Evolutionary conservation across 306 rosid genomes (phyloP).

Genomic region (Cicer pinnatifidum): DNA sequence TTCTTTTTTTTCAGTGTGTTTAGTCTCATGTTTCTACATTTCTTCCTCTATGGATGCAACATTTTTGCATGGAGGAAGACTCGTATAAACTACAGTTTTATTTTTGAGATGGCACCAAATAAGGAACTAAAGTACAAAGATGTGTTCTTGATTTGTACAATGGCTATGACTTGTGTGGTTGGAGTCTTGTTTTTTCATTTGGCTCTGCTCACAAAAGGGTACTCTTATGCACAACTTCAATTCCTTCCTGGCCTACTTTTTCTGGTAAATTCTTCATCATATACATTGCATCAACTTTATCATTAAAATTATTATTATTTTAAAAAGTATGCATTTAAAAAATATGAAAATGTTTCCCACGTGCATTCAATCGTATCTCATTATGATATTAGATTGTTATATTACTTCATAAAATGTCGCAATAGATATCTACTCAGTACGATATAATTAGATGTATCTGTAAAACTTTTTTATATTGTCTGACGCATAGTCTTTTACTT

Average conservation of each 20-base stretch:
- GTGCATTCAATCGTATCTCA: neutral
- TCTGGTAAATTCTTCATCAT: conserved; percentile 58
- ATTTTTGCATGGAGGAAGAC: conserved; percentile 85
- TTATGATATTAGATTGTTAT: neutral
- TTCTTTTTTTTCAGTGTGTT: conserved; percentile 75
- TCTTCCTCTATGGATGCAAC: conserved; percentile 95
- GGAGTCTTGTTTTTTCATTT: conserved; percentile 87
- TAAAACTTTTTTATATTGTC: neutral
- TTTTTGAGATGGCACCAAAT: conserved; percentile 74
- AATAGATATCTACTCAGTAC: no score
- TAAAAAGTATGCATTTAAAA: neutral
- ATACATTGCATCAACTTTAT: neutral
- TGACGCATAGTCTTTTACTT: no score
- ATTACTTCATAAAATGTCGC: no score
- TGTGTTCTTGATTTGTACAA: conserved; percentile 78
- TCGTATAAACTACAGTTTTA: conserved; percentile 88
- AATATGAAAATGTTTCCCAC: neutral
- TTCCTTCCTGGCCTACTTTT: conserved; percentile 81
- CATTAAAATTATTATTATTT: no score
- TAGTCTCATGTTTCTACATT: conserved; percentile 92
- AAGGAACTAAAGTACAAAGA: conserved; percentile 90
- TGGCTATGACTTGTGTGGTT: conserved; percentile 74
- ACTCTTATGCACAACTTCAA: conserved; percentile 74
- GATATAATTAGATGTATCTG: neutral
- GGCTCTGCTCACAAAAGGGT: conserved; percentile 73